Base-by-base conservation (phyloP, 1,284 basidiomycete genomes). In the Cryptococcus hybrid region DNA sequence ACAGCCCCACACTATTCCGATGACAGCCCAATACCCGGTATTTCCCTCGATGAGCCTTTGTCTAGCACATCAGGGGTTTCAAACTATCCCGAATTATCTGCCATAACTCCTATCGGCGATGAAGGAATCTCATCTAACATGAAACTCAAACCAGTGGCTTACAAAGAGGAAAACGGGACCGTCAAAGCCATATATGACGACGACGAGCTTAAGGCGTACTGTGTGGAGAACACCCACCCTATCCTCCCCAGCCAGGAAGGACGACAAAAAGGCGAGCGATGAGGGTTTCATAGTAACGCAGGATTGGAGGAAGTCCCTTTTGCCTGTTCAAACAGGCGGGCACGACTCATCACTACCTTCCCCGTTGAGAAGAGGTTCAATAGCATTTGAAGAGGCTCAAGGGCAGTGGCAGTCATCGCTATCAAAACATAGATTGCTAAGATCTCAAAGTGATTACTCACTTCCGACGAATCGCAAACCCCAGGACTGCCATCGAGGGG, bases 101-200 rank as follows among this genome's bases (percentile, higher is more conserved):
- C 24, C 24, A 24, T 24, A 24, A 24, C 24, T 24, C 24, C 24
- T 24, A 24, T 24, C 24, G 24, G 24, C 24, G 24, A 24, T 24
- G 24, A 24, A 24, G 24, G 24, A 24, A 24, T 24, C 24, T 24
- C 24, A 24, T 3, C 24, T 24, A 24, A 24, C 24, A 24, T 24
- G 24, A 42, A 39, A 34, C 48, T 54, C 39, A 42, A 43, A 18
- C 40, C 62, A 2, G 43, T 62, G 7, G 58, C 55, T 3, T 58
- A 61, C 24, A 62, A 58, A 39, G 55, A 59, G 50, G 61, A 67
- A 43, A 54, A 62, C 34, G 68, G 70, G 5, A 52, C 64, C n/a
- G 48, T 67, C 47, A 69, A 57, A 36, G 60, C 63, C 2, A 49
- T 64, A 7, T 71, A 70, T 47, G 68, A 69, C 50, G 51, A 60